These are phyloP conservation scores for Exutisphaerella laricina DNA, from an alignment of 2,329 filamentous ascomycete species.

Conservation along the genomic window DNA sequence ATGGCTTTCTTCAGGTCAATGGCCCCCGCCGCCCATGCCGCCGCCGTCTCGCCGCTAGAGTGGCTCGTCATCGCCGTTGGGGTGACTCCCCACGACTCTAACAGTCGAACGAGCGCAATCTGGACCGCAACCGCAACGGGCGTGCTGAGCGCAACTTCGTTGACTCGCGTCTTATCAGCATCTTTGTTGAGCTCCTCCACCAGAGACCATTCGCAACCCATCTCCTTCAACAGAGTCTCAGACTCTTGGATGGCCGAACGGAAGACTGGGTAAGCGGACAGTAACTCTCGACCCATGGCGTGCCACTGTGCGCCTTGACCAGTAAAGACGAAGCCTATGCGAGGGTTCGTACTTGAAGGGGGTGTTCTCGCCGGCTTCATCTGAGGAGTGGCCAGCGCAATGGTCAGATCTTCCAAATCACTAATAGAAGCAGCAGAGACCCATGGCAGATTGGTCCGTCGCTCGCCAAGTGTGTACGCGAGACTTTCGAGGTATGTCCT, in stretches of 20 bases:
- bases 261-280: conserved; percentile 13
- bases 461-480: not conserved
- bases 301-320: conserved; percentile 19
- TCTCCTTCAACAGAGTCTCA: not conserved
- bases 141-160: conserved; percentile 1
- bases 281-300: conserved; percentile 19
- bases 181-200: not conserved
- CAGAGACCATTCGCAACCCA: conserved; percentile 5
- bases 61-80: conserved; percentile 1
- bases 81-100: conserved; percentile 1
- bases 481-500: conserved; percentile 27
- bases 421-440: not conserved
- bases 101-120: conserved; percentile 9
- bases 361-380: not conserved
- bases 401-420: not conserved
- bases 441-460: conserved; percentile 5
- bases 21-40: conserved; percentile 26
- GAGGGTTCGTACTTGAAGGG: not conserved
- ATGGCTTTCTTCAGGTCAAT: conserved; percentile 15
- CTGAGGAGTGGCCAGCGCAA: not conserved
- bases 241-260: not conserved
- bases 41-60: conserved; percentile 29
- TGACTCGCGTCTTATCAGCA: not conserved
- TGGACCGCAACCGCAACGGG: conserved; percentile 11
- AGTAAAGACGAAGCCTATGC: conserved; percentile 13